These are phyloP conservation scores for Curvularia lunata DNA, from an alignment of 2,329 filamentous ascomycete genomes.

Conservation along the genomic window DNA sequence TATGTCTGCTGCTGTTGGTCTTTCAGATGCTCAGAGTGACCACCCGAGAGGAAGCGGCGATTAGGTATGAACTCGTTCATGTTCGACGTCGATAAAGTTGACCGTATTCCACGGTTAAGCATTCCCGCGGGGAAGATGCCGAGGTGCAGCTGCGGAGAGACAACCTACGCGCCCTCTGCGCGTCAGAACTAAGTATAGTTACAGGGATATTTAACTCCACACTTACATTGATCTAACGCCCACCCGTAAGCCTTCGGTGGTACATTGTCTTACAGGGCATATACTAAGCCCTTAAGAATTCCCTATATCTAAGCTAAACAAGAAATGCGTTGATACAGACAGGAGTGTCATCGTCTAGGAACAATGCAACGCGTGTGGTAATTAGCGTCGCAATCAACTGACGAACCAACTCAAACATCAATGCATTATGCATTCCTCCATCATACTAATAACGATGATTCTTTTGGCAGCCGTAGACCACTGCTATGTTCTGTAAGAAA, in stretches of 20 bases:
- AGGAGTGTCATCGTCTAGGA: not conserved
- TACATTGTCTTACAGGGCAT: not conserved
- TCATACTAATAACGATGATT: not conserved
- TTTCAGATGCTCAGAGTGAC: slow-evolving; percentile 1
- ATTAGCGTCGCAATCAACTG: not conserved
- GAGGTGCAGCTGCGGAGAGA: slow-evolving; percentile 32
- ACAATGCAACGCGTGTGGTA: not conserved
- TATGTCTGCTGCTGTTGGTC: not conserved
- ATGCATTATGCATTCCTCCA: not conserved
- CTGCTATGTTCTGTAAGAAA: too few relatives aligned
- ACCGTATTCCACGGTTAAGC: slow-evolving; percentile 36
- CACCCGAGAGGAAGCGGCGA: not conserved
- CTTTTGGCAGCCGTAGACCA: not conserved
- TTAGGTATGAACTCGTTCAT: slow-evolving; percentile 13
- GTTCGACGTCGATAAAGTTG: slow-evolving; percentile 41
- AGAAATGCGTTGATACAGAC: not conserved
- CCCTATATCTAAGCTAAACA: not conserved
- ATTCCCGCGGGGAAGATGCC: slow-evolving; percentile 43
- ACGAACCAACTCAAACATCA: not conserved
- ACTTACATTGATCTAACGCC: not conserved
- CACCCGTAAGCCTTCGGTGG: not conserved
- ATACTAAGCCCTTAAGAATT: not conserved
- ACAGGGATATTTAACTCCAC: not conserved
- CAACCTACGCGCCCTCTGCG: not conserved
- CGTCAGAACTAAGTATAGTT: not conserved